A percentile compares a stretch with the other conserved stretches of the same genome.
Conservation (phyloP, 2,329 filamentous ascomycete genomes). For the Diaporthe destruens region DNA sequence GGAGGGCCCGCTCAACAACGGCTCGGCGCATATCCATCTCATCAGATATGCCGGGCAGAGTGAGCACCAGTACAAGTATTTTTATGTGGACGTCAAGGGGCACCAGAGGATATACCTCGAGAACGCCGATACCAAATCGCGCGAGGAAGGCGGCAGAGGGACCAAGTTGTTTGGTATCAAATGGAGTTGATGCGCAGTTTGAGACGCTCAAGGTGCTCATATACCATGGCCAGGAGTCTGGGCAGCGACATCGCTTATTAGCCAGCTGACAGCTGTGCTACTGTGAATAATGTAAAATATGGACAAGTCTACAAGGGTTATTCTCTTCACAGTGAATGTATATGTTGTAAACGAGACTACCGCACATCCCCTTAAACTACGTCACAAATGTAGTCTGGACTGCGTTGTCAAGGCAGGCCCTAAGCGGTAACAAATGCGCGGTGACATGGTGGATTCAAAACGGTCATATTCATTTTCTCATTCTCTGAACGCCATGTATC, state of each 20-base stretch:
- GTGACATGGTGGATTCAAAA: not conserved
- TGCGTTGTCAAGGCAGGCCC: too few relatives aligned
- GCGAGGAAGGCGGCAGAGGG: constrained; percentile 54
- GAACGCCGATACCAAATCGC: constrained; percentile 62
- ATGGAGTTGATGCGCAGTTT: constrained; percentile 58
- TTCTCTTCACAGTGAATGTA: not conserved
- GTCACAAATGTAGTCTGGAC: not conserved
- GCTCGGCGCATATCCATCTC: constrained; percentile 83
- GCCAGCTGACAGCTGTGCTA: too few relatives aligned
- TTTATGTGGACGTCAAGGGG: constrained; percentile 84
- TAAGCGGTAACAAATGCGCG: not conserved
- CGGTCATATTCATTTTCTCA: constrained; percentile 19
- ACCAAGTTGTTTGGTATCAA: constrained; percentile 73
- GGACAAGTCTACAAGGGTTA: not conserved
- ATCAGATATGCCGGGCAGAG: constrained; percentile 72
- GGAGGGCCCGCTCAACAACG: constrained; percentile 80
- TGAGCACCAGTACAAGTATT: constrained; percentile 82
- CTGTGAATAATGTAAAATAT: constrained; percentile 1
- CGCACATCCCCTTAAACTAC: not conserved
- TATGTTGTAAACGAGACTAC: too few relatives aligned
- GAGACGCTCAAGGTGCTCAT: not conserved
- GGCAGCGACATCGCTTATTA: not conserved
- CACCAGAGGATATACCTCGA: constrained; percentile 75
- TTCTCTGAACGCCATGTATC: constrained; percentile 31
- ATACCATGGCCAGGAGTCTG: not conserved